These are phyloP conservation scores for Akebia trifoliata DNA, from an alignment of 164 flowering plant species.

Conservation along the genomic window DNA sequence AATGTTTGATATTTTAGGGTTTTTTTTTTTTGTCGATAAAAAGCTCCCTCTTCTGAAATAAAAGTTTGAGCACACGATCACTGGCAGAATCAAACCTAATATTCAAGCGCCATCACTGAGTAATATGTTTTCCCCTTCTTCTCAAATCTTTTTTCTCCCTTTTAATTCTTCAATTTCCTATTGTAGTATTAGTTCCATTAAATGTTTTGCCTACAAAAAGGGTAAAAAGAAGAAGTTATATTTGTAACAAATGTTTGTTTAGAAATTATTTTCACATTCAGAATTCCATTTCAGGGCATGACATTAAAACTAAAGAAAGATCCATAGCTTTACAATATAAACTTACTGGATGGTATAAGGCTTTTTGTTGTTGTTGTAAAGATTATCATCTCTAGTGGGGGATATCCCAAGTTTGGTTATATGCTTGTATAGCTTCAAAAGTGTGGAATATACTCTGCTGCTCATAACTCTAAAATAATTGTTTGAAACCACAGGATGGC, in stretches of 20 bases:
- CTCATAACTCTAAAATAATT: not conserved
- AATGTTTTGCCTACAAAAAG: too few species aligned
- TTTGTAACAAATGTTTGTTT: too few species aligned
- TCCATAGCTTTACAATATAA: too few species aligned
- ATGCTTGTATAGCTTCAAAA: not conserved
- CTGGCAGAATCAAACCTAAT: slow-evolving; percentile 33
- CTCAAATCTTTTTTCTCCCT: not conserved
- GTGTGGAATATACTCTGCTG: not conserved
- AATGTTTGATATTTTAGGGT: not conserved
- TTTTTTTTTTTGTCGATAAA: slow-evolving; percentile 18
- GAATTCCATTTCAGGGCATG: too few species aligned
- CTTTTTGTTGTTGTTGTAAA: too few species aligned
- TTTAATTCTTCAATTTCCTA: not conserved
- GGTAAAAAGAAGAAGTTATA: too few species aligned
- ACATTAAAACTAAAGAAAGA: too few species aligned
- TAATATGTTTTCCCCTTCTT: slow-evolving; percentile 2
- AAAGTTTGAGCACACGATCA: slow-evolving; percentile 19
- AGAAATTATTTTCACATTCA: too few species aligned
- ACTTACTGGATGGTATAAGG: too few species aligned
- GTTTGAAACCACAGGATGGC: slow-evolving; percentile 54
- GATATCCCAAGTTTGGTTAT: too few species aligned
- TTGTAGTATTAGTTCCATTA: too few species aligned
- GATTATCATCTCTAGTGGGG: too few species aligned
- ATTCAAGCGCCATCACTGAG: slow-evolving; percentile 25
- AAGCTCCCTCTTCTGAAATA: slow-evolving; percentile 30